These are phyloP conservation scores for Penicillium maclennaniae DNA, from an alignment of 495 filamentous ascomycete genomes.

Conservation along the genomic window DNA sequence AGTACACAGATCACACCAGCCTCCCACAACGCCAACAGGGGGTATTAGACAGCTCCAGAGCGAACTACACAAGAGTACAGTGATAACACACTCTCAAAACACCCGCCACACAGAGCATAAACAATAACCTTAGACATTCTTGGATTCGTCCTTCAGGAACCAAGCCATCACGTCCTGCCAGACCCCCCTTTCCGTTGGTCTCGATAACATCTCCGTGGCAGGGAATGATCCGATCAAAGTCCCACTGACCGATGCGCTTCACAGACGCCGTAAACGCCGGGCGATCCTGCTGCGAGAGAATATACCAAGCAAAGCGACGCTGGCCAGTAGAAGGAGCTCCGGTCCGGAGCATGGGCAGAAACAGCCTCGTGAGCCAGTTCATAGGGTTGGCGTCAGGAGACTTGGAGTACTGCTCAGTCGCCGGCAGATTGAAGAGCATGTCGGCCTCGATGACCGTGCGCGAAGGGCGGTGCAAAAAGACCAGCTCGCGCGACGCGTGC, in stretches of 20 bases:
- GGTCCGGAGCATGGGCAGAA: conserved; percentile 57
- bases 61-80: background rate
- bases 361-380: conserved; percentile 61
- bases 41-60: conserved; percentile 1
- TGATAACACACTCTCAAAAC: background rate
- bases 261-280: conserved; percentile 64
- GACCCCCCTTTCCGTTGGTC: conserved; percentile 64
- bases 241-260: conserved; percentile 69
- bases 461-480: conserved; percentile 78
- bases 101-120: background rate
- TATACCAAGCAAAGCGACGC: conserved; percentile 82
- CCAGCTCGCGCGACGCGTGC: conserved; percentile 82
- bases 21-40: background rate
- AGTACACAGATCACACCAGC: background rate
- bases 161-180: conserved; percentile 83
- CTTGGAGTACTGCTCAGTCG: conserved; percentile 79
- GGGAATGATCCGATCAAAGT: conserved; percentile 82
- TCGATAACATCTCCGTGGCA: conserved; percentile 94
- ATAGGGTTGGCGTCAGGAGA: conserved; percentile 46
- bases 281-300: conserved; percentile 58
- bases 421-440: conserved; percentile 86
- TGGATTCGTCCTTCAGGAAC: conserved; percentile 62
- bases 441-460: conserved; percentile 87
- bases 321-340: conserved; percentile 59
- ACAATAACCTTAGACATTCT: conserved; percentile 13